phyloP scores from a whole-genome alignment of 257 asterid species.

The Solanum chiquidenum region DNA sequence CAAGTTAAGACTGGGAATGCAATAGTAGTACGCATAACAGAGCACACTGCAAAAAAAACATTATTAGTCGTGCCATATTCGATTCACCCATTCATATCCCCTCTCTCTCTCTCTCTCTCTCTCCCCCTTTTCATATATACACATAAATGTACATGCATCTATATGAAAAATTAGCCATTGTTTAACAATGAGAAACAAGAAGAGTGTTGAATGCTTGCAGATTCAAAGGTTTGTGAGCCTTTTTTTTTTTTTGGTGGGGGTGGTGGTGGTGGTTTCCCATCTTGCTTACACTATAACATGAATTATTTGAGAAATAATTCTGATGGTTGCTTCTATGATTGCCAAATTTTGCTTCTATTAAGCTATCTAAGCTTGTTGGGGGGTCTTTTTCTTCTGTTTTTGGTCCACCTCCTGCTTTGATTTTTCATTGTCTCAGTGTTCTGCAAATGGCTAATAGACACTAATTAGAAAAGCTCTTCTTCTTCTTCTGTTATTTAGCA shows the following conservation, averaged over 20 bases:
- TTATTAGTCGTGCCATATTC: not conserved
- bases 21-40: not conserved
- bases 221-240: not conserved
- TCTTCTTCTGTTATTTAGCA: not conserved
- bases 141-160: not conserved
- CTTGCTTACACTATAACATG: not conserved
- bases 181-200: not conserved
- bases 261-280: not conserved
- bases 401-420: not conserved
- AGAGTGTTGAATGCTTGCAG: not conserved
- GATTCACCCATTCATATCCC: not conserved
- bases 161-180: not conserved
- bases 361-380: not conserved
- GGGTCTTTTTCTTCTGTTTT: not conserved
- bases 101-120: not conserved
- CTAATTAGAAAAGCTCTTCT: not conserved
- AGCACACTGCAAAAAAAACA: not conserved
- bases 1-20: not conserved
- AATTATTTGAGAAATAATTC: not conserved
- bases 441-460: not conserved
- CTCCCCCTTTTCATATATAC: not conserved
- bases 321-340: not conserved
- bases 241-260: not conserved
- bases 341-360: not conserved
- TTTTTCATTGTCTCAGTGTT: not conserved